Percentiles rank a stretch among this genome's conserved stretches.
These are phyloP conservation scores for Plantago coronopus DNA, from an alignment of 305 asterid genomes.

Conservation along the genomic window DNA sequence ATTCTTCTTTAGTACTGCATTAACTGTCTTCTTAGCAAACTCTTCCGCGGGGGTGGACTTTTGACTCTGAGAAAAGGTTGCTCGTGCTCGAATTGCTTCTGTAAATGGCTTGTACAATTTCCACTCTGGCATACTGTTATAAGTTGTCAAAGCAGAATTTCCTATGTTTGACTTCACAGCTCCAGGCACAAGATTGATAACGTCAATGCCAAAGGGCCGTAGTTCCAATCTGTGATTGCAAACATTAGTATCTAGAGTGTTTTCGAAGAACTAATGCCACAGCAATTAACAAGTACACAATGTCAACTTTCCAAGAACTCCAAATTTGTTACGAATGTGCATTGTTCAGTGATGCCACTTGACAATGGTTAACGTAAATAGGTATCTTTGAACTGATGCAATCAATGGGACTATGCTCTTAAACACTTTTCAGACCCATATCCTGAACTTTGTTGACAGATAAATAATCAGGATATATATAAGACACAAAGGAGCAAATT, in stretches of 20 bases:
- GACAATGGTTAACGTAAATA: no score
- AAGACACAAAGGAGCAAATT: background rate
- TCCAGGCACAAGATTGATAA: slow-evolving; percentile 72
- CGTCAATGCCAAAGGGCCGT: slow-evolving; percentile 65
- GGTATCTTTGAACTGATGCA: no score
- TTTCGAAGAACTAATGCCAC: no score
- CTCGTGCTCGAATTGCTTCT: slow-evolving; percentile 64
- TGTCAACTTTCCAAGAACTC: no score
- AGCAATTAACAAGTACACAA: no score
- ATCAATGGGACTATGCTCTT: no score
- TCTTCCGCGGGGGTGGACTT: slow-evolving; percentile 71
- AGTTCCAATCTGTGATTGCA: slow-evolving; percentile 69
- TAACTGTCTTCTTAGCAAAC: slow-evolving; percentile 72
- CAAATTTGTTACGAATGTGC: no score
- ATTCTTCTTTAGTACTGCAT: slow-evolving; percentile 58
- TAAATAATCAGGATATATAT: background rate
- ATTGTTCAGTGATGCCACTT: no score
- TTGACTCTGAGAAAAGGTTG: slow-evolving; percentile 46
- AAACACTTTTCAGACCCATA: no score
- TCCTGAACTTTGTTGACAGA: background rate
- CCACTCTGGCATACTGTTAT: slow-evolving; percentile 82
- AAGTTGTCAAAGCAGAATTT: slow-evolving; percentile 45
- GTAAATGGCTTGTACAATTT: slow-evolving; percentile 67
- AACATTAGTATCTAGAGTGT: background rate
- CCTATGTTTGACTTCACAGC: slow-evolving; percentile 76